Evolutionary conservation across 371 early-diverging fungal genomes (phyloP), one percentile per base, ranked within the genome.

Genomic region (Neoconidiobolus thromboides): DNA sequence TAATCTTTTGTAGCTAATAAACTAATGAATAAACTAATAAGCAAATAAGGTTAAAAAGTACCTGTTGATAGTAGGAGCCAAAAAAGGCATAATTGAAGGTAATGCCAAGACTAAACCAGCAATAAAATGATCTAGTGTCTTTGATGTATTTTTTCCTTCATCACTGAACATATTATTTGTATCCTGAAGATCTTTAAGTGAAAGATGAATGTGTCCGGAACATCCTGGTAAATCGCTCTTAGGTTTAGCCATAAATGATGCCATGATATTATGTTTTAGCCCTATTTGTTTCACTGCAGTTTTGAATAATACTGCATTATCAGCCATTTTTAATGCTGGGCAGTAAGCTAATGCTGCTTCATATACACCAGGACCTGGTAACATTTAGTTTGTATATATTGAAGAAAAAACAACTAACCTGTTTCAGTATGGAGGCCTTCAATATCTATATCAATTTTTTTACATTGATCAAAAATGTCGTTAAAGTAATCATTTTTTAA

Each of bases 161-260:
- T 26, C 26, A 26, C 26, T 26, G 26, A 26, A 26, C 26, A 26
- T 26, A 64, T 81, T 81, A 7, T 66, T 62, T 1, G 76, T 77
- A 1, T 75, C 60, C 6, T 60, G 61, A 38, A 63, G 56, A 54
- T 80, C 68, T 15, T 72, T 76, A 41, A 86, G 68, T 52, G 80
- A 80, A 62, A 91, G 77, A 68, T 91, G 91, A 47, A 85, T 69
- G 66, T 88, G 91, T 5, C 89, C 91, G 43, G 85, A 85, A 62
- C 87, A 87, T 0, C 91, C 91, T 0, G 89, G 87, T 41, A 80
- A 68, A 49, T 78, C 72, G 3, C 64, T 58, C 64, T 82, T 77
- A 1, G 91, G 91, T 59, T 91, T 91, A 7, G 89, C 87, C 91
- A 91, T 88, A 67, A 91, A 91, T 0, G 81, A 80, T 4, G 87